These are phyloP conservation scores for Solanum pinnatisectum DNA, from an alignment of 257 asterid species.

Conservation along the genomic window DNA sequence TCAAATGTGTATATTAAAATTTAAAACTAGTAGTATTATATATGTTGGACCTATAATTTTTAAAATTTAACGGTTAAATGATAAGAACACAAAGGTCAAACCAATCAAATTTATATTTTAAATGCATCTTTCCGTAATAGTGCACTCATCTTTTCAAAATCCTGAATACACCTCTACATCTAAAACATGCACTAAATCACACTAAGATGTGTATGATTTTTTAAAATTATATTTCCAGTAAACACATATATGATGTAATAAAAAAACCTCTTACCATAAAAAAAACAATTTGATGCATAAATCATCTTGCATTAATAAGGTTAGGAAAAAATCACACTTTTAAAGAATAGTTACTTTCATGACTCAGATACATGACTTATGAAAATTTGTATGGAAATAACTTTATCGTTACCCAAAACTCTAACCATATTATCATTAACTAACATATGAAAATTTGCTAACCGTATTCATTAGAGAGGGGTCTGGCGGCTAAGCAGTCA, in stretches of 20 bases:
- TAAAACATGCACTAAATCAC: background rate
- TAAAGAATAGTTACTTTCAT: too few species aligned
- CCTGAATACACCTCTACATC: fast-evolving
- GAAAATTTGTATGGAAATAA: too few species aligned
- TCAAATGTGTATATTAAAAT: too few species aligned
- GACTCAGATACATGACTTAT: too few species aligned
- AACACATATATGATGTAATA: background rate
- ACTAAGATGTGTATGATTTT: background rate
- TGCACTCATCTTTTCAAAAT: fast-evolving
- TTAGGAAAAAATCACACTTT: background rate
- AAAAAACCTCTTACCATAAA: background rate
- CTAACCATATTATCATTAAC: background rate
- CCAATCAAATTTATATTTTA: too few species aligned
- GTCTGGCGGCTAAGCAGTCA: background rate
- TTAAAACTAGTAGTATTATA: too few species aligned
- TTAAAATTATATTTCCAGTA: background rate
- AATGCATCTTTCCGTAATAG: too few species aligned
- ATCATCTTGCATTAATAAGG: too few species aligned
- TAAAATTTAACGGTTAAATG: too few species aligned
- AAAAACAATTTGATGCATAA: too few species aligned
- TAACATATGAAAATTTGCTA: background rate
- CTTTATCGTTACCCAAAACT: background rate
- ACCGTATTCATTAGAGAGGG: background rate
- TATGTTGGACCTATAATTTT: too few species aligned
- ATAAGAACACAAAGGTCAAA: too few species aligned